Percentiles rank a stretch among this genome's conserved stretches.
These are phyloP conservation scores for Ceratocystis cacaofunesta DNA, from an alignment of 2,329 filamentous ascomycete genomes.

Conservation along the genomic window DNA sequence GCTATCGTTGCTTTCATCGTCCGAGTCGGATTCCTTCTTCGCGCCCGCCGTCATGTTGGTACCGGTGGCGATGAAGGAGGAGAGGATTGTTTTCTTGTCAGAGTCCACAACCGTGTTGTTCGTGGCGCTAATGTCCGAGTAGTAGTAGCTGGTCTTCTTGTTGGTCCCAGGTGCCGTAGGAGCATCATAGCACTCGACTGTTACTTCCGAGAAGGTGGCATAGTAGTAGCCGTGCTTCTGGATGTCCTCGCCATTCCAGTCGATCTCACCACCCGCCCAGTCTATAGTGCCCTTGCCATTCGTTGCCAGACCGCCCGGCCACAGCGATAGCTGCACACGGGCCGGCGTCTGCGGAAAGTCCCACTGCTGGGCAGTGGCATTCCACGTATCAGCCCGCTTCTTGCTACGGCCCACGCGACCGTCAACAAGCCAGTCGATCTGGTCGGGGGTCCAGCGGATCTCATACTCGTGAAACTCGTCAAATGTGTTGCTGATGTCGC, in stretches of 20 bases:
- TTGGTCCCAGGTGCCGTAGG: conserved; percentile 48
- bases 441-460: conserved; percentile 80
- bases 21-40: conserved; percentile 16
- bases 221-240: conserved; percentile 77
- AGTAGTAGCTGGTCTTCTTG: conserved; percentile 60
- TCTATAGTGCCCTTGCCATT: conserved; percentile 74
- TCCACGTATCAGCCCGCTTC: conserved; percentile 70
- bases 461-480: conserved; percentile 76
- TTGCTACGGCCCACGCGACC: conserved; percentile 61
- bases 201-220: conserved; percentile 60
- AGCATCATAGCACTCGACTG: conserved; percentile 71
- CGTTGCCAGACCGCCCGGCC: conserved; percentile 70
- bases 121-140: conserved; percentile 47
- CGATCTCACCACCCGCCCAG: conserved; percentile 82
- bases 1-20: conserved; percentile 14
- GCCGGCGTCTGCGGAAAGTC: conserved; percentile 82
- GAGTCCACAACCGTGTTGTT: conserved; percentile 67
- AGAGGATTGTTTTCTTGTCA: conserved; percentile 59
- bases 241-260: conserved; percentile 76
- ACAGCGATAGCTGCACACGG: conserved; percentile 84
- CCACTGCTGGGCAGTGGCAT: conserved; percentile 66
- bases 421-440: conserved; percentile 76
- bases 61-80: conserved; percentile 68
- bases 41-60: conserved; percentile 47
- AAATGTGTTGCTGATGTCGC: conserved; percentile 50